Base-by-base conservation (phyloP, 225 moss, liverwort and hornwort species). In the Climacium dendroides region DNA sequence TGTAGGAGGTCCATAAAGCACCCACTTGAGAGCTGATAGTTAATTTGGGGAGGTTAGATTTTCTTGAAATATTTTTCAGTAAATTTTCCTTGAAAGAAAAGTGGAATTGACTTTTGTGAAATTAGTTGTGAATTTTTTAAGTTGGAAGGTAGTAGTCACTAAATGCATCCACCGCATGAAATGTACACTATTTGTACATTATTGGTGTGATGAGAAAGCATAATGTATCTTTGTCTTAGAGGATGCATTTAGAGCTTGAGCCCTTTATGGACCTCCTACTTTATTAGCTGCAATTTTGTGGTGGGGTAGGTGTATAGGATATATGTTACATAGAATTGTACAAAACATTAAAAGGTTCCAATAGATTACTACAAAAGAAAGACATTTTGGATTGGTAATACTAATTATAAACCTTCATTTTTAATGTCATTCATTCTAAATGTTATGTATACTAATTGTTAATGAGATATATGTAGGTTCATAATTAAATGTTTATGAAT, bases 61-160 rank as follows among this genome's bases (percentile, higher is more conserved):
- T n/a, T 69, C 7, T 39, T 3, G 0, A 37, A 39, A 39, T 13
- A 24, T 39, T 20, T n/a, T 41, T 8, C 2, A 13, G 2, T 37
- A 13, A 39, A 65, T 12, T 24, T 23, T 69, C 4, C 14, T 24
- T 41, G 13, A 24, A 24, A 39, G 4, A 41, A 24, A 26, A 71
- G 26, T 9, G 26, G 13, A 71, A 26, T 71, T 71, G 15, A 9
- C 28, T 43, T 71, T 26, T 3, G 1, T 43, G 3, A 1, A 70
- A 26, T 25, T 43, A 43, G 15, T 8, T 25, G 26, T 14, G 1
- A 25, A 43, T 15, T 26, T n/a, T 71, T 71, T 5, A 71, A 43
- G 7, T 15, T 43, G 7, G 26, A 26, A 15, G 0, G 0, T 0
- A 41, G 1, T 25, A 5, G n/a, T n/a, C n/a, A n/a, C n/a, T n/a